These are phyloP conservation scores for Crithidia bombi DNA, from an alignment of 208 protist genomes.

Conservation along the genomic window DNA sequence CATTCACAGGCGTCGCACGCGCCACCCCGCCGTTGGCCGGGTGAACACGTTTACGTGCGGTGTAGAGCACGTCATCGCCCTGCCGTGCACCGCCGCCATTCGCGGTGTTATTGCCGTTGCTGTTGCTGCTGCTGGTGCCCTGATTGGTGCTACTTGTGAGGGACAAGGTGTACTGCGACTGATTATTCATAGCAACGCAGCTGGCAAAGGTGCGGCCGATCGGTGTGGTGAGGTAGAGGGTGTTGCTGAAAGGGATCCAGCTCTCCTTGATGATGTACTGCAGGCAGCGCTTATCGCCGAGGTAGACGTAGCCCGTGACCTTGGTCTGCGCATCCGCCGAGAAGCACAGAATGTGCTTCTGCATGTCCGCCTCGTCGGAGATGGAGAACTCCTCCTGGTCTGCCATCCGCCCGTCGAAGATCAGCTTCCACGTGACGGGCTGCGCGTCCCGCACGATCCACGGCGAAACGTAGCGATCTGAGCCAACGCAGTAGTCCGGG, in stretches of 20 bases:
- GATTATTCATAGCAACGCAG: slow-evolving; percentile 39
- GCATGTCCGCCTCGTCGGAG: slow-evolving; percentile 30
- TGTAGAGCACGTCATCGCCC: slow-evolving; percentile 37
- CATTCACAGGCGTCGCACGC: neutral
- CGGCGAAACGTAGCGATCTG: slow-evolving; percentile 62
- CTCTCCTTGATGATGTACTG: slow-evolving; percentile 70
- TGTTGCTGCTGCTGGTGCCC: neutral
- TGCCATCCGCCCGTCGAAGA: slow-evolving; percentile 54
- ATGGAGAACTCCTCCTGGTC: slow-evolving; percentile 72
- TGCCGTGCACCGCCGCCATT: neutral
- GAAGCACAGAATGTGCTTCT: slow-evolving; percentile 54
- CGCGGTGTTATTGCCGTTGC: neutral
- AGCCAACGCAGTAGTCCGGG: slow-evolving; percentile 70
- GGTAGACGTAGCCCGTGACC: slow-evolving; percentile 62
- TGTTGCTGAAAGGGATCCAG: slow-evolving; percentile 74
- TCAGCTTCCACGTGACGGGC: slow-evolving; percentile 55
- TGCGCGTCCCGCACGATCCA: slow-evolving; percentile 67
- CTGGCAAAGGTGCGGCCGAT: slow-evolving; percentile 60
- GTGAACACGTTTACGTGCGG: slow-evolving; percentile 28
- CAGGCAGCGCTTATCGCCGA: slow-evolving; percentile 57
- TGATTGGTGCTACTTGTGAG: slow-evolving; percentile 22
- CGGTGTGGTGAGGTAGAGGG: slow-evolving; percentile 60
- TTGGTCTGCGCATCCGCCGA: slow-evolving; percentile 49
- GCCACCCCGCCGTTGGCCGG: neutral
- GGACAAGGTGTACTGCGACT: slow-evolving; percentile 36